phyloP scores from a whole-genome alignment of 768 basidiomycete genomes.

The Epithele typhae region DNA sequence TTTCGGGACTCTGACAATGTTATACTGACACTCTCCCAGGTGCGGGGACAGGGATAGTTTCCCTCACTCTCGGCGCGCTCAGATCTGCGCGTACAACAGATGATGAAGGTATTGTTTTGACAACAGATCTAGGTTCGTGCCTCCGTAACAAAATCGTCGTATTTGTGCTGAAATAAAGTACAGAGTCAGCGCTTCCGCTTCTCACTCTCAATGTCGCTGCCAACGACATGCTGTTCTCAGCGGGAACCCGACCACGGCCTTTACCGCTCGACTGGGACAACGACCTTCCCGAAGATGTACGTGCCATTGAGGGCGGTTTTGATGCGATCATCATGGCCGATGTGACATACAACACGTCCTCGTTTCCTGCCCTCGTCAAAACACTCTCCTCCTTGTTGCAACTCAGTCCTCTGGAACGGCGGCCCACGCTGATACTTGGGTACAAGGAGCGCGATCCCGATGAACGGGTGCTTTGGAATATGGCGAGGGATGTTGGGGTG shows the following conservation, averaged over 20 bases:
- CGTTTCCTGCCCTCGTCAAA: constrained; percentile 73
- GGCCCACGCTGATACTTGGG: constrained; percentile 60
- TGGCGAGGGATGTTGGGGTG: constrained; percentile 49
- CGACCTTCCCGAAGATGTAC: constrained; percentile 42
- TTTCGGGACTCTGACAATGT: no score
- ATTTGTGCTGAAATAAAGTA: neutral
- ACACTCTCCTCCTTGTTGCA: constrained; percentile 54
- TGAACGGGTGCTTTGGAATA: constrained; percentile 73
- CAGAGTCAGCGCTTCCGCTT: constrained; percentile 79
- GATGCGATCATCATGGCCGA: constrained; percentile 88
- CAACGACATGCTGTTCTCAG: constrained; percentile 36
- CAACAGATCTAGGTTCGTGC: constrained; percentile 71
- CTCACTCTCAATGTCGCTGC: constrained; percentile 64
- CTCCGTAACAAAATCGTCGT: neutral
- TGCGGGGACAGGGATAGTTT: constrained; percentile 81
- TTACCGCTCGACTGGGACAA: constrained; percentile 76
- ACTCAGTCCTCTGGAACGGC: constrained; percentile 7
- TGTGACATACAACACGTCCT: constrained; percentile 85
- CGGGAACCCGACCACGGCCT: constrained; percentile 24
- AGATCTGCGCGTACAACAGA: constrained; percentile 32
- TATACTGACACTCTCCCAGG: constrained; percentile 37
- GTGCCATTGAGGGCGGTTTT: constrained; percentile 33
- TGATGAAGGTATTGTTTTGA: constrained; percentile 32
- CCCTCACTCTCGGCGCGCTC: constrained; percentile 58
- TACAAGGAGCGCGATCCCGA: constrained; percentile 83